Conservation (phyloP, 2,329 filamentous ascomycete species). For the Trematosphaeria pertusa region DNA sequence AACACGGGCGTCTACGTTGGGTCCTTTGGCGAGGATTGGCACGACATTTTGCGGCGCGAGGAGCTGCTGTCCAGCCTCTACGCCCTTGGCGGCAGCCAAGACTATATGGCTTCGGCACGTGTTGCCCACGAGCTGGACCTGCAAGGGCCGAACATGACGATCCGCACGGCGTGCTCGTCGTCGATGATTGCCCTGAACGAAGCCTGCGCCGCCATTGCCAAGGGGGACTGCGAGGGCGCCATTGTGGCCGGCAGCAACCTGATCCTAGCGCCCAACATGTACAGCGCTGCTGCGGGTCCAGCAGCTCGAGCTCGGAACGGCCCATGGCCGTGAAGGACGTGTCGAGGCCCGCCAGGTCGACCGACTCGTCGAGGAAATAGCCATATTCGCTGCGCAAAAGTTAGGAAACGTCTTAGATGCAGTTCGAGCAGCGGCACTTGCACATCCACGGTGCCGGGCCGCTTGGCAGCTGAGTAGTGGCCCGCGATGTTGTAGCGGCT, state of each 20-base stretch:
- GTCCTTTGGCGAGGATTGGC: neutral
- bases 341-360: constrained; percentile 16
- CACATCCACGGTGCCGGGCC: constrained; percentile 15
- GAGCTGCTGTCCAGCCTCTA: neutral
- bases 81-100: neutral
- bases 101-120: neutral
- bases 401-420: too few species aligned
- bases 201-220: constrained; percentile 29
- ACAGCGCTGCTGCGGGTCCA: constrained; percentile 34
- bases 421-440: too few species aligned
- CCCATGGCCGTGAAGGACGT: constrained; percentile 21
- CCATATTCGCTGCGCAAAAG: constrained; percentile 17
- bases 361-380: constrained; percentile 28
- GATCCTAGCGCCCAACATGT: constrained; percentile 37
- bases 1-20: neutral
- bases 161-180: neutral
- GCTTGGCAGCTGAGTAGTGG: constrained; percentile 25
- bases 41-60: neutral
- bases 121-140: neutral
- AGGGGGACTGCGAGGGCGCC: constrained; percentile 42
- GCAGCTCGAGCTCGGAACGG: constrained; percentile 9
- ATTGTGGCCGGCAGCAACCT: constrained; percentile 46
- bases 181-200: neutral
- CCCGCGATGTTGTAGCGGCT: constrained; percentile 10
- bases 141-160: neutral